phyloP scores from a whole-genome alignment of 1,139 yeast genomes.

The Yamadazyma trypodendri region DNA sequence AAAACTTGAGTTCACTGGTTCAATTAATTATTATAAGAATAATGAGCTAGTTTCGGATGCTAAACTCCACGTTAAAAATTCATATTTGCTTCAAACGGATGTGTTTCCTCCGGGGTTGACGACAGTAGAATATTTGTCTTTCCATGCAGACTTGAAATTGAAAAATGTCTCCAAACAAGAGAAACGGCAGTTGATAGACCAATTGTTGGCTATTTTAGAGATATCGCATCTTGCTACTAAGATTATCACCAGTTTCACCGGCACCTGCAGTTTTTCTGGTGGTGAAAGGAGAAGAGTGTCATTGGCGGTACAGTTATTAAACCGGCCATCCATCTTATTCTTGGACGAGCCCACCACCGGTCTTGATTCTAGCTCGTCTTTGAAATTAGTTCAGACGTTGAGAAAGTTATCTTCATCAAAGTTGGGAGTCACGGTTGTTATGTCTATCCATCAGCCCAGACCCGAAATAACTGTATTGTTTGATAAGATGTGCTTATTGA shows the following conservation, averaged over 20 bases:
- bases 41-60: constrained; percentile 4
- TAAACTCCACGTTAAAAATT: constrained; percentile 37
- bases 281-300: constrained; percentile 82
- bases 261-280: constrained; percentile 51
- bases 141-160: constrained; percentile 69
- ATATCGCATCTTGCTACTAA: constrained; percentile 61
- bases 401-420: constrained; percentile 43
- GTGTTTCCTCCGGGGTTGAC: constrained; percentile 69
- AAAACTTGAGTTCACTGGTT: constrained; percentile 32
- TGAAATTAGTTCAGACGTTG: constrained; percentile 60
- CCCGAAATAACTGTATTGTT: constrained; percentile 67
- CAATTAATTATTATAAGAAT: constrained; percentile 12
- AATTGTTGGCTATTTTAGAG: constrained; percentile 59
- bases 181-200: constrained; percentile 52
- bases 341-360: constrained; percentile 92
- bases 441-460: constrained; percentile 85
- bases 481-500: constrained; percentile 68
- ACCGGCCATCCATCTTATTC: constrained; percentile 74
- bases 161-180: constrained; percentile 36
- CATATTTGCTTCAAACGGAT: constrained; percentile 80
- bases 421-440: constrained; percentile 65
- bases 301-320: constrained; percentile 73
- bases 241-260: constrained; percentile 33
- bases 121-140: constrained; percentile 65
- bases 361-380: constrained; percentile 76